Conservation (phyloP, 2,329 filamentous ascomycete species). For the Ascochyta rabiei region DNA sequence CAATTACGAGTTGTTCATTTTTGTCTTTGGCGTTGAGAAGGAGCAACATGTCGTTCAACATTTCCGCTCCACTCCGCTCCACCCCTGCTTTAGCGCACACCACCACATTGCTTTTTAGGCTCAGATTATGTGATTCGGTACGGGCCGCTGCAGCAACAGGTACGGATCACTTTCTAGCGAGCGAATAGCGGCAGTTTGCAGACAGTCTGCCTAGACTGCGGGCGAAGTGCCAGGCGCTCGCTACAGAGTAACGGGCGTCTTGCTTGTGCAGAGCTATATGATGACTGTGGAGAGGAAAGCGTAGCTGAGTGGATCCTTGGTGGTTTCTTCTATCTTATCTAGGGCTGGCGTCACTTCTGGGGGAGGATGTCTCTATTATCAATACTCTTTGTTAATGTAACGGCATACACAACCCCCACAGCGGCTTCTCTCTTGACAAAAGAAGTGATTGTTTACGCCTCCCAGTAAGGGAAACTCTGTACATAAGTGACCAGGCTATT, state of each 20-base stretch:
- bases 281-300: neutral
- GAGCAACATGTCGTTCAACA: conserved; percentile 20
- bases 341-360: neutral
- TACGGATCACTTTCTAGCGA: conserved; percentile 35
- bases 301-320: neutral
- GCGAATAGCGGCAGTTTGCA: conserved; percentile 34
- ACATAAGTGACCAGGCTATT: conserved; percentile 13
- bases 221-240: neutral
- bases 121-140: conserved; percentile 34
- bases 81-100: conserved; percentile 38
- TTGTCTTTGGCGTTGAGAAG: neutral
- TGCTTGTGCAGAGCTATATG: neutral
- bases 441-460: neutral
- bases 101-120: conserved; percentile 36
- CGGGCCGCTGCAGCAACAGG: conserved; percentile 43
- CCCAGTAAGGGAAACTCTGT: conserved; percentile 2
- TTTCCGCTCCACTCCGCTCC: conserved; percentile 33
- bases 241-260: conserved; percentile 1
- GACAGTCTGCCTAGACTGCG: neutral
- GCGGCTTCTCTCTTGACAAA: neutral
- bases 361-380: neutral
- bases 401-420: conserved; percentile 22
- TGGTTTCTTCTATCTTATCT: neutral
- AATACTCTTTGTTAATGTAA: conserved; percentile 27
- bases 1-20: neutral